Evolutionary conservation across 495 filamentous ascomycete species (phyloP).

Genomic region (Stereocaulon alpinum): DNA sequence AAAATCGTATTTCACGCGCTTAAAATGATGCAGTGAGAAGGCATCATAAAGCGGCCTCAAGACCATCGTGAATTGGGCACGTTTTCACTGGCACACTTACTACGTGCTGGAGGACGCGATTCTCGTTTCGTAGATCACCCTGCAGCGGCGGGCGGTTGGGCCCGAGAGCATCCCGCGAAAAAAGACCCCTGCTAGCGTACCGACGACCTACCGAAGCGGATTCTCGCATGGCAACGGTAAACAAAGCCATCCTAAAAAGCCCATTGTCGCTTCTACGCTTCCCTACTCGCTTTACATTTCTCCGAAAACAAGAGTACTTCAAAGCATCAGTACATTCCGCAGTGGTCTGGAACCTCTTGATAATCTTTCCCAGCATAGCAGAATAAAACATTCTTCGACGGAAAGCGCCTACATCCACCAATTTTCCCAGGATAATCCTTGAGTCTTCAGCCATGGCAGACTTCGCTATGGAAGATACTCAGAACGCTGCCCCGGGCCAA

Average conservation of each 20-base stretch:
- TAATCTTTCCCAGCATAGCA: background rate
- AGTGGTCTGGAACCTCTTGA: background rate
- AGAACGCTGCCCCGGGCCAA: constrained; percentile 58
- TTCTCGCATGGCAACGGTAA: constrained; percentile 13
- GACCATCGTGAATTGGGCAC: no score
- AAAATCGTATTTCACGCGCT: no score
- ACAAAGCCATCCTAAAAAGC: constrained; percentile 6
- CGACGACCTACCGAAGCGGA: background rate
- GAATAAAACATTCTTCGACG: no score
- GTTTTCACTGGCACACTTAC: no score
- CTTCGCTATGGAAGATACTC: constrained; percentile 58
- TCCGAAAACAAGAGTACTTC: background rate
- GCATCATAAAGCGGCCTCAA: no score
- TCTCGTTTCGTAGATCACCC: background rate
- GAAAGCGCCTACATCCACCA: background rate
- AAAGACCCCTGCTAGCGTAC: background rate
- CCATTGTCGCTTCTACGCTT: background rate
- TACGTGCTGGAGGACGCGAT: no score
- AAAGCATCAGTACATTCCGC: background rate
- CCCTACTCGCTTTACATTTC: background rate
- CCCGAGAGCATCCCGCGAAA: background rate
- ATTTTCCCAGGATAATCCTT: background rate
- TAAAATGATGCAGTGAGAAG: no score
- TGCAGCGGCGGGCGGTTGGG: background rate
- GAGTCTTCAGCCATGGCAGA: constrained; percentile 38